Base-by-base conservation (phyloP, 495 filamentous ascomycete genomes). In the Oidiodendron maius region DNA sequence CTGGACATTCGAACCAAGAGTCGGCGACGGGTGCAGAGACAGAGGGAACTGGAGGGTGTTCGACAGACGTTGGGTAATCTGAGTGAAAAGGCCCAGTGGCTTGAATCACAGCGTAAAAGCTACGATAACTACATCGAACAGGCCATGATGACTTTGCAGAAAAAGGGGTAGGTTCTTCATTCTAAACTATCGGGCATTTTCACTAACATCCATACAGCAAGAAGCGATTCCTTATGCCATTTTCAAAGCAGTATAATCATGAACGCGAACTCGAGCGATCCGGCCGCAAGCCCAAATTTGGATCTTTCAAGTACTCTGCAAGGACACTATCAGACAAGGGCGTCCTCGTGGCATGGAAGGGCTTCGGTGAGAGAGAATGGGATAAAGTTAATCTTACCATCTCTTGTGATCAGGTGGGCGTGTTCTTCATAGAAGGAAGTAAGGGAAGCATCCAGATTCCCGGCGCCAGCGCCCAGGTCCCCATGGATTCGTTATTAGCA, bases 111-210 rank as follows among this genome's bases (percentile, higher is more conserved):
- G 67, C 78, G 96, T 35, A 94, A 95, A 72, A 89, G 82, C 52
- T 99, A 96, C 72, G 96, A 99, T 62, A 89, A 97, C 66, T 97
- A 96, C 62, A 95, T 99, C 58, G 93, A 99, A 71, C 91, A 96
- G 63, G 89, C 93, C 16, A 95, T 99, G 90, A 76, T 91, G 44
- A 97, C 94, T n/a, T 78, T 99, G 41, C 94, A 97, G 66, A 96
- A 95, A 69, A 95, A 96, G 66, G 91, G 89, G 68, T 78, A 71
- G 60, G 66, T 50, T 5, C 28, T 15, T 28, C 23, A 11, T 17
- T 54, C 48, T 39, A 52, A 43, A 53, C 49, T 11, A 35, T 17
- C n/a, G 9, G 22, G n/a, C 18, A 23, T 16, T 21, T 0, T 36
- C 45, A 40, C 52, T 55, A 35, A 51, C 35, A 24, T 24, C 13